phyloP scores from a whole-genome alignment of 2,329 filamentous ascomycete genomes.

The Apiospora hydei region DNA sequence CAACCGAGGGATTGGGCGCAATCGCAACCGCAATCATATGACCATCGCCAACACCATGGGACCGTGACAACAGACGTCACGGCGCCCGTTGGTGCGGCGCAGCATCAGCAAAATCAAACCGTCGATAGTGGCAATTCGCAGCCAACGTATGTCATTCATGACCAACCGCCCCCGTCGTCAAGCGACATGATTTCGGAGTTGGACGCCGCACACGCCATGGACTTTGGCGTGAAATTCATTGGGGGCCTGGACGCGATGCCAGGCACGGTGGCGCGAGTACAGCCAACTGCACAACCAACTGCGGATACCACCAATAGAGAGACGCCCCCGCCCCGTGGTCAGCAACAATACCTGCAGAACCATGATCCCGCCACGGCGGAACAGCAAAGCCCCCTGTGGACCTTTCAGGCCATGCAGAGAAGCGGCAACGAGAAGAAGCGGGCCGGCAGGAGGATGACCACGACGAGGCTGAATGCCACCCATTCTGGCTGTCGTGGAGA shows the following conservation, averaged over 20 bases:
- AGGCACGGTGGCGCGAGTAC: background rate
- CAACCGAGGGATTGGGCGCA: background rate
- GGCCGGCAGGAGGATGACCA: background rate
- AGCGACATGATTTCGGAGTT: background rate
- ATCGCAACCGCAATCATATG: background rate
- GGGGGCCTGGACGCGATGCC: constrained; percentile 7
- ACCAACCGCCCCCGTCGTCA: background rate
- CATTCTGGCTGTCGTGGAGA: background rate
- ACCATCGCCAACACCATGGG: background rate
- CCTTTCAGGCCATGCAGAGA: background rate
- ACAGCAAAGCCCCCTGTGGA: background rate
- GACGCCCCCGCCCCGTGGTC: background rate
- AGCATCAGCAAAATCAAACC: background rate
- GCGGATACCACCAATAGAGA: background rate
- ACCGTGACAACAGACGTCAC: background rate
- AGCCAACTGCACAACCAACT: background rate
- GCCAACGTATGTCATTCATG: background rate
- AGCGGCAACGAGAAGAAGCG: background rate
- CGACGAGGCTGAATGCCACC: constrained; percentile 1
- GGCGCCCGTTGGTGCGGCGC: background rate
- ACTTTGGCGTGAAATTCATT: constrained; percentile 10
- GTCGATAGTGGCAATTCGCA: too few relatives aligned
- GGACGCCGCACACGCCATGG: background rate
- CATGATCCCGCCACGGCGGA: background rate
- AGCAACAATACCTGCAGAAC: background rate